These are phyloP conservation scores for Cercospora sp. DNA, from an alignment of 2,329 filamentous ascomycete genomes.

Conservation along the genomic window DNA sequence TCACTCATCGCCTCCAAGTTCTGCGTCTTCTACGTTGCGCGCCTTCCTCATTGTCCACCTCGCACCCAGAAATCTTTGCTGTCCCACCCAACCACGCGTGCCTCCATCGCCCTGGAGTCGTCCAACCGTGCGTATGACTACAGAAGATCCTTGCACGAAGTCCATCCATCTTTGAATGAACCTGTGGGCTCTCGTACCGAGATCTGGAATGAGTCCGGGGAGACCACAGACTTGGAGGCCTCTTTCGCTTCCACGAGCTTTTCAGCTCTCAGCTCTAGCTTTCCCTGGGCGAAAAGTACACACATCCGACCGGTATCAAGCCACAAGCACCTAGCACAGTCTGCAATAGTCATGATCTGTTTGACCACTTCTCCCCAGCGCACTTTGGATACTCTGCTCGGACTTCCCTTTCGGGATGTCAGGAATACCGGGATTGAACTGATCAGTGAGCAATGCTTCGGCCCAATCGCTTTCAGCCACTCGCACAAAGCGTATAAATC, in stretches of 20 bases:
- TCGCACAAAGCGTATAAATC: neutral
- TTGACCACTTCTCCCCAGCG: neutral
- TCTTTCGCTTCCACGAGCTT: neutral
- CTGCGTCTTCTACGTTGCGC: neutral
- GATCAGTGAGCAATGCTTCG: neutral
- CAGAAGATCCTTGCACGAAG: neutral
- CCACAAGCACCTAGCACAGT: neutral
- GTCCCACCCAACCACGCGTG: neutral
- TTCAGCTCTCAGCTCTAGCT: neutral
- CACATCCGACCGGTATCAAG: neutral
- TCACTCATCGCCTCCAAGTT: neutral
- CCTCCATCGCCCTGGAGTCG: neutral
- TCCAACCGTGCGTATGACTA: neutral
- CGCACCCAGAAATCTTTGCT: neutral
- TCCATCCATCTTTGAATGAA: neutral
- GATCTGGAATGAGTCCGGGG: neutral
- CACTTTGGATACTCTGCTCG: neutral
- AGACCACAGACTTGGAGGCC: neutral
- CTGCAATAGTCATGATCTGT: neutral
- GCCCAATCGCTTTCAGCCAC: neutral
- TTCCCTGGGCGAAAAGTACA: neutral
- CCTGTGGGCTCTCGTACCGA: neutral
- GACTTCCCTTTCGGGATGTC: neutral
- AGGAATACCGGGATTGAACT: neutral
- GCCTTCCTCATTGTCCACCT: neutral